Evolutionary conservation across 495 filamentous ascomycete genomes (phyloP), one percentile per base, ranked within the genome.

Genomic region (Barbatosphaeria neglecta): DNA sequence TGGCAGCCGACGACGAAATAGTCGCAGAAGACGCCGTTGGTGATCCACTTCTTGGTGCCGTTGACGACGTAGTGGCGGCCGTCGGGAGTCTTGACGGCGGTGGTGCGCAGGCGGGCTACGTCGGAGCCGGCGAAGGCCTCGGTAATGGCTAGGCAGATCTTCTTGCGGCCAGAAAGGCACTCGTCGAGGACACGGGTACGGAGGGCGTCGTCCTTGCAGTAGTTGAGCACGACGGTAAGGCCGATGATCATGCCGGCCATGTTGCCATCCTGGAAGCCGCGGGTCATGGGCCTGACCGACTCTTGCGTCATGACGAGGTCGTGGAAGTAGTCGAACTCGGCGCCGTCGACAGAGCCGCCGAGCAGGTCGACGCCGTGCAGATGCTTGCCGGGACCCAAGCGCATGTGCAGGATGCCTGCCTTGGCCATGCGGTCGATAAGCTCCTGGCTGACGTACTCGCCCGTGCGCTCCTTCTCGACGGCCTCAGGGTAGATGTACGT

Each of bases 21-120:
- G 61, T 90, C 86, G 52, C 69, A 71, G 62, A 80, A 90, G 65
- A 81, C 80, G 48, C 86, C 87, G 70, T 94, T 94, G 33, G 87
- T 94, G 66, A 90, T 90, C 86, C 87, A 93, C 67, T 90, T 90
- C 74, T 90, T 93, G 53, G 85, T 90, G 49, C 87, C 87, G 62
- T 87, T 89, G 50, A 93, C 77, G 50, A 90, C 82, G 60, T 88
- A 93, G 64, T 86, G 74, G 59, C 85, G 86, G 43, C 87, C 86
- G 62, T 90, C 87, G 9, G 82, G 68, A 13, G 84, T 90, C 72
- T 89, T 86, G 49, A 70, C 75, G 9, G 87, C 87, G 1, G 87
- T 90, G 3, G 86, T 90, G 46, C 85, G 74, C 13, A 94, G 72
- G 16, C 86, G 82, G 7, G 87, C 86, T 9, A 94, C 87, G 66